Evolutionary conservation across 2,329 filamentous ascomycete genomes (phyloP).

Genomic region (Xylaria arbuscula): DNA sequence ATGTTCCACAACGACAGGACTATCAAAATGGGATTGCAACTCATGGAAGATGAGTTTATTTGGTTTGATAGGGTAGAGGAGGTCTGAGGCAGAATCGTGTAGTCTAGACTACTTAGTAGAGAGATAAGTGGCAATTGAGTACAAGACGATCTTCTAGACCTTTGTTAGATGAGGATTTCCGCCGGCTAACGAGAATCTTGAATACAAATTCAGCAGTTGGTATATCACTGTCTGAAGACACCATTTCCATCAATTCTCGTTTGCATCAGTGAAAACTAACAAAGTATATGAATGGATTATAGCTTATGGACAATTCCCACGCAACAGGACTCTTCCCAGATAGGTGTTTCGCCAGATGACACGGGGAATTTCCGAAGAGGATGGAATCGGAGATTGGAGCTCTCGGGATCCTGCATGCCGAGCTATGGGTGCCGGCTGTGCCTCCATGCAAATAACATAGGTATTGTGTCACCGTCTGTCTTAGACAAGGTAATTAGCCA

Average conservation of each 20-base stretch:
- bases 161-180: too few relatives aligned
- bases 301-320: too few relatives aligned
- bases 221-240: too few relatives aligned
- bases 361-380: background rate
- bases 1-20: slow-evolving; percentile 37
- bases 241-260: too few relatives aligned
- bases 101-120: too few relatives aligned
- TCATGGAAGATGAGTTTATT: slow-evolving; percentile 35
- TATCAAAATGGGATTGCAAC: slow-evolving; percentile 37
- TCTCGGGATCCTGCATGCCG: slow-evolving; percentile 27
- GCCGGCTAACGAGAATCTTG: too few relatives aligned
- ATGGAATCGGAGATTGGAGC: slow-evolving; percentile 17
- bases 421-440: background rate
- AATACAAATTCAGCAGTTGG: too few relatives aligned
- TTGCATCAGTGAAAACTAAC: too few relatives aligned
- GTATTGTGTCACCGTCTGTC: background rate
- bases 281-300: too few relatives aligned
- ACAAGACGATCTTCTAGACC: too few relatives aligned
- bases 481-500: background rate
- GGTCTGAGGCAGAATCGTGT: background rate
- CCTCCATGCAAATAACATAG: background rate
- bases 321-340: background rate
- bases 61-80: slow-evolving; percentile 40
- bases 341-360: background rate
- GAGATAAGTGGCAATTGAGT: too few relatives aligned